Conservation (phyloP, 768 basidiomycete genomes). For the Gloeophyllum trabeum region DNA sequence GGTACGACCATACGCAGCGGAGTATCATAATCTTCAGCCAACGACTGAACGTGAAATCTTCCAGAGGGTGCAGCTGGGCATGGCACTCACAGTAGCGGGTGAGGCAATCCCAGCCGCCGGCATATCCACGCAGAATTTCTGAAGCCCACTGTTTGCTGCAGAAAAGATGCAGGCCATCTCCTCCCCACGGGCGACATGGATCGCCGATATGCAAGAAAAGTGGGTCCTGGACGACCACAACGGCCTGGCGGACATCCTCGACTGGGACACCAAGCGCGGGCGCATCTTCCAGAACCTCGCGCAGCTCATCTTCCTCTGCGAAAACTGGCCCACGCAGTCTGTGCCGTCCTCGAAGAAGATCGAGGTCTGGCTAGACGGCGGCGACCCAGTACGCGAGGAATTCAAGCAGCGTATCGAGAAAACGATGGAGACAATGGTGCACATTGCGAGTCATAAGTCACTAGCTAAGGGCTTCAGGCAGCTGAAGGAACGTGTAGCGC, state of each 20-base stretch:
- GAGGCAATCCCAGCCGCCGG: no score
- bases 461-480: conserved; percentile 40
- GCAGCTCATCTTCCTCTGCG: conserved; percentile 57
- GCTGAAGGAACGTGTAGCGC: conserved; percentile 53
- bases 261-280: conserved; percentile 58
- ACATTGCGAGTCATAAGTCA: conserved; percentile 30
- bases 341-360: conserved; percentile 45
- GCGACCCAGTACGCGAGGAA: conserved; percentile 24
- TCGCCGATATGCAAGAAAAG: conserved; percentile 41
- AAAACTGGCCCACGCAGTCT: conserved; percentile 28
- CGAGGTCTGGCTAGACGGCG: conserved; percentile 29
- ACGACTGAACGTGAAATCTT: conserved; percentile 63
- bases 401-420: conserved; percentile 46
- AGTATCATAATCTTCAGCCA: conserved; percentile 30
- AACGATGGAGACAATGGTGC: conserved; percentile 41
- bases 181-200: conserved; percentile 61
- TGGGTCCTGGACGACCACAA: conserved; percentile 45
- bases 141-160: no score
- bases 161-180: conserved; percentile 77
- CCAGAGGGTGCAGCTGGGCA: conserved; percentile 73
- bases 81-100: conserved; percentile 67
- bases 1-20: conserved; percentile 42
- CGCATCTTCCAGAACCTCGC: conserved; percentile 70
- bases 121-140: no score
- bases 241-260: conserved; percentile 46